Conservation (phyloP, 192 early-diverging fungal genomes). For the Coemansia nantahalensis region DNA sequence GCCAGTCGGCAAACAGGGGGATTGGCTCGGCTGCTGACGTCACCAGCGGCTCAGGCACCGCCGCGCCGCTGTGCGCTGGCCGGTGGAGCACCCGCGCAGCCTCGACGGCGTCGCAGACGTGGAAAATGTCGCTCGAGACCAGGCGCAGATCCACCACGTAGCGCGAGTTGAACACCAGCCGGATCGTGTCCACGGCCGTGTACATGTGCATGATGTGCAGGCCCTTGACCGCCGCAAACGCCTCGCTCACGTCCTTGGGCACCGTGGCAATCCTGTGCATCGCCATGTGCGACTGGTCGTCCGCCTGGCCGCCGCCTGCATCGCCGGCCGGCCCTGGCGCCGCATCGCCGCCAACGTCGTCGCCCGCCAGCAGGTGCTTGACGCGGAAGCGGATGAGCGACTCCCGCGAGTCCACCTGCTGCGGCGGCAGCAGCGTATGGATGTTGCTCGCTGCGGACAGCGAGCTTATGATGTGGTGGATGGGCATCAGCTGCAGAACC, state of each 20-base stretch:
- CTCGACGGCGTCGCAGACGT: constrained; percentile 36
- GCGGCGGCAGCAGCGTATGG: constrained; percentile 17
- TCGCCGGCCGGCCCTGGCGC: neutral
- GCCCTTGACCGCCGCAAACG: constrained; percentile 30
- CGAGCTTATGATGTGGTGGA: constrained; percentile 31
- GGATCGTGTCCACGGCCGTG: constrained; percentile 45
- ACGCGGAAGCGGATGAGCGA: constrained; percentile 21
- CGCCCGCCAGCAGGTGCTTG: constrained; percentile 13
- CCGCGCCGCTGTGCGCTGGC: constrained; percentile 6
- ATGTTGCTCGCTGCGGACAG: constrained; percentile 16
- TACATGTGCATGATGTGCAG: constrained; percentile 51
- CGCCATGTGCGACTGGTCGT: constrained; percentile 25
- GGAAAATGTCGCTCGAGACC: constrained; percentile 31
- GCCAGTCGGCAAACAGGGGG: constrained; percentile 44
- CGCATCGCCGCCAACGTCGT: neutral
- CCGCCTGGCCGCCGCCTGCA: neutral
- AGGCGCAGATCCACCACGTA: constrained; percentile 46
- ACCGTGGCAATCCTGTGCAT: constrained; percentile 19
- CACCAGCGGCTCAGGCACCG: constrained; percentile 33
- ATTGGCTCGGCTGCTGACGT: constrained; percentile 43
- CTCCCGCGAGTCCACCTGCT: constrained; percentile 11
- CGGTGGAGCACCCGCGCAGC: constrained; percentile 2
- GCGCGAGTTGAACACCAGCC: constrained; percentile 48
- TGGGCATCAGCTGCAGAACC: constrained; percentile 44
- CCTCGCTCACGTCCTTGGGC: constrained; percentile 8